These are phyloP conservation scores for Trypanosoma lewisi DNA, from an alignment of 208 protist genomes.

Conservation along the genomic window DNA sequence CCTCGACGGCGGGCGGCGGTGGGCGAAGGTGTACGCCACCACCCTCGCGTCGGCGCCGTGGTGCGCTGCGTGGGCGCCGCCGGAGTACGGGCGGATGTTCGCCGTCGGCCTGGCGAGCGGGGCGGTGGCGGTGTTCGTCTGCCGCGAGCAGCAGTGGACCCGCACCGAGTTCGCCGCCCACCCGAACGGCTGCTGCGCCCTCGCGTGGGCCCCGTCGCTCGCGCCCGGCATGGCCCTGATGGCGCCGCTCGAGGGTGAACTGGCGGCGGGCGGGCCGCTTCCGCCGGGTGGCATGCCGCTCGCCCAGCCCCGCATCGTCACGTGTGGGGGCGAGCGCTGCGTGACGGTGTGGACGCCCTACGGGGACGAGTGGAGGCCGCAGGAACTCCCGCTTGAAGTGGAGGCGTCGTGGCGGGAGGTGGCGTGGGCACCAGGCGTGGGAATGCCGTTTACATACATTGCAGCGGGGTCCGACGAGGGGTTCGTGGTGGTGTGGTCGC, in stretches of 20 bases:
- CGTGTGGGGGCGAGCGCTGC: slow-evolving; percentile 46
- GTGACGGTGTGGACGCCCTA: slow-evolving; percentile 68
- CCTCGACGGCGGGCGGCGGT: slow-evolving; percentile 38
- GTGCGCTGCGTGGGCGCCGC: slow-evolving; percentile 74
- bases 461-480: slow-evolving; percentile 77
- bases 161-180: slow-evolving; percentile 49
- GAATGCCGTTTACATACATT: slow-evolving; percentile 81
- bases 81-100: slow-evolving; percentile 81
- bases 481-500: slow-evolving; percentile 71
- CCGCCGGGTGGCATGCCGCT: slow-evolving; percentile 31
- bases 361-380: slow-evolving; percentile 40
- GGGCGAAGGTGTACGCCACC: slow-evolving; percentile 55
- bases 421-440: slow-evolving; percentile 76
- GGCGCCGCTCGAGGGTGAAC: slow-evolving; percentile 53
- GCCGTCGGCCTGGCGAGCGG: slow-evolving; percentile 74
- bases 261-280: neutral
- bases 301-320: slow-evolving; percentile 73
- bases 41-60: slow-evolving; percentile 41
- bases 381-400: slow-evolving; percentile 44
- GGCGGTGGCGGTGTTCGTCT: slow-evolving; percentile 60
- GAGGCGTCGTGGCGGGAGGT: slow-evolving; percentile 56
- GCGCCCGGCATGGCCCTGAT: slow-evolving; percentile 65
- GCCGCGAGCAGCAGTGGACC: slow-evolving; percentile 59
- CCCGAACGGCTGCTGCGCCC: slow-evolving; percentile 41
- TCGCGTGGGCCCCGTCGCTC: slow-evolving; percentile 73